Base-by-base conservation (phyloP, 768 basidiomycete genomes). In the Myochromella boudieri region DNA sequence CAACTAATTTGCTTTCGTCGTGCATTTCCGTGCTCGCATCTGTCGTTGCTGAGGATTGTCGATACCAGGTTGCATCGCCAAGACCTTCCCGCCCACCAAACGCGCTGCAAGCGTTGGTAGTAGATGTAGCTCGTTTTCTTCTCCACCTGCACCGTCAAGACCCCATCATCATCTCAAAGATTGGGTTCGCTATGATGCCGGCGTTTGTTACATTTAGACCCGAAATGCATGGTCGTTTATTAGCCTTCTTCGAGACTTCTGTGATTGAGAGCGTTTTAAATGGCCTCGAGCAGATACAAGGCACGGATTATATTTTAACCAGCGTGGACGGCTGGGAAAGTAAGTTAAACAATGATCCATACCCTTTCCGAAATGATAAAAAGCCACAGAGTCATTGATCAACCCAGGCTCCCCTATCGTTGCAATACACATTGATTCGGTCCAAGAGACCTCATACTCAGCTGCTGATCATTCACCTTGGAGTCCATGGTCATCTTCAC, bases 121-220 rank as follows among this genome's bases (percentile, higher is more conserved):
- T 94, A 25, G 87, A 91, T 62, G 76, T 91, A 17, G 86, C 86
- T 3, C 79, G 80, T 48, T 77, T 82, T 52, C 74, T 94, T 20
- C 64, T 82, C 18, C 71, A 81, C 47, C 65, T 69, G 22, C 78
- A 85, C 53, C 68, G 71, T 5, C 69, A 74, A 46, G 75, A 79
- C 40, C 71, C 80, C 3, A 65, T 70, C 31, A 67, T 81, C 17
- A 64, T 81, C 36, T 78, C 82, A 4, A 75, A 77, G 34, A 77
- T 91, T 42, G 82, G 78, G 1, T 77, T 83, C 44, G 82, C 84
- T 12, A 65, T 91, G 44, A 75, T 91, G n/a, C 87, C 85, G 5
- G 85, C 86, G 0, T 85, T 93, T 53, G 69, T 74, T 25, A 82
- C 85, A 20, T 91, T 91, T 66, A 72, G 64, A 4, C 59, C 64